Percentiles rank a stretch among this genome's conserved stretches.
Conservation (phyloP, 352 stramenopile genomes). For the Phytophthora citricola region DNA sequence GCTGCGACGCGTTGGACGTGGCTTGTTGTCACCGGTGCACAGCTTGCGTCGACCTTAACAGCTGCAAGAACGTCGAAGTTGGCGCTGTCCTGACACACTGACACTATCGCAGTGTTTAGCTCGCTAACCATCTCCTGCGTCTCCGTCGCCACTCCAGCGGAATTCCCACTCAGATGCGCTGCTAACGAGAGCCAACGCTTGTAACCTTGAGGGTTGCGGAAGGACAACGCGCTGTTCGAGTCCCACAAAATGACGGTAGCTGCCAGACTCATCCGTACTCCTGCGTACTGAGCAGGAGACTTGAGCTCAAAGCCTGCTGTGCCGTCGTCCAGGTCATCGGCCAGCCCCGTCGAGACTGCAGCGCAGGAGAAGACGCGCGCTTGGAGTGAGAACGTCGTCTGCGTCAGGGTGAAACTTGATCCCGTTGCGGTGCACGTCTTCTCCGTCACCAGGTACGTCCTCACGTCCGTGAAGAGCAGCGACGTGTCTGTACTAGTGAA, state of each 20-base stretch:
- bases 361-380: conserved; percentile 57
- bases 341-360: conserved; percentile 48
- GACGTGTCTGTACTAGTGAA: conserved; percentile 33
- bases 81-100: conserved; percentile 24
- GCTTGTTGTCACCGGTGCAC: conserved; percentile 27
- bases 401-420: conserved; percentile 37
- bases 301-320: conserved; percentile 59
- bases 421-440: conserved; percentile 34
- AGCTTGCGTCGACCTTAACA: conserved; percentile 42
- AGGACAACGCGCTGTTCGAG: conserved; percentile 46
- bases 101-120: conserved; percentile 49
- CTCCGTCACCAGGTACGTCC: conserved; percentile 44
- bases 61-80: conserved; percentile 57
- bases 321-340: conserved; percentile 50
- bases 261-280: conserved; percentile 44
- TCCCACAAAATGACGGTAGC: conserved; percentile 54
- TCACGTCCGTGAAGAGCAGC: conserved; percentile 50
- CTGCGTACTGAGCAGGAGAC: conserved; percentile 15
- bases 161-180: conserved; percentile 5
- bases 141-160: conserved; percentile 1
- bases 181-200: conserved; percentile 48
- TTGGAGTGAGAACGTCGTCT: conserved; percentile 36
- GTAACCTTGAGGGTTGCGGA: conserved; percentile 55
- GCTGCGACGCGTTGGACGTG: conserved; percentile 47
- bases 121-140: conserved; percentile 23